Base-by-base conservation (phyloP, 768 basidiomycete genomes). In the Suillus placidus region DNA sequence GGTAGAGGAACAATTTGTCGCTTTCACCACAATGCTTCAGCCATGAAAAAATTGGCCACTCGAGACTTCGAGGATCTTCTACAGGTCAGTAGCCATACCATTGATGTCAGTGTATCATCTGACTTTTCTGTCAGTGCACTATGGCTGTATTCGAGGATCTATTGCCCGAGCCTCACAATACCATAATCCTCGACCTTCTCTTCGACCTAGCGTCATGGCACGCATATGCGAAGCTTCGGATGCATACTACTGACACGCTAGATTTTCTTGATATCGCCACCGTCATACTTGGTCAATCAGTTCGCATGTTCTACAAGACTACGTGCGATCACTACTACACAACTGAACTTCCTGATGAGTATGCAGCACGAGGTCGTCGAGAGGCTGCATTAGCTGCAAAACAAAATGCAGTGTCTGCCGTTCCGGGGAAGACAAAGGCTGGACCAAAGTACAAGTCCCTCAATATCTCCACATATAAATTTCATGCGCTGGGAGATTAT, bases 121-220 rank as follows among this genome's bases (percentile, higher is more conserved):
- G 32, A 49, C 30, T 49, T 34, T 47, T 62, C 34, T 35, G 55
- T 35, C n/a, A 79, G 79, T 78, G 77, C 49, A 69, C 75, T 1
- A 68, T 80, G 6, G 79, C 81, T 3, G 76, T 71, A 20, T 79
- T 81, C 57, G 79, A 82, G 20, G 77, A 74, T 8, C 73, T 83
- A 0, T 68, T 81, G 2, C 70, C 70, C 6, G 66, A 72, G 34
- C 63, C 56, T 8, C 68, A 78, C 61, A 68, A 79, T 52, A 61
- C 51, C 4, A 63, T 67, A 9, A 45, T 76, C 23, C 55, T 68
- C 10, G 67, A 70, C 23, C 66, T 80, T 2, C 62, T 78, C 4
- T 79, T 77, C 66, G 67, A 65, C 8, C 63, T 75, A 4, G 71
- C 70, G 3, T 72, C 69, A 4, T 81, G 80, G 80, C 79, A 80